Evolutionary conservation across 768 basidiomycete species (phyloP), one percentile per base, ranked within the genome.

Genomic region (Collybiopsis luxurians): DNA sequence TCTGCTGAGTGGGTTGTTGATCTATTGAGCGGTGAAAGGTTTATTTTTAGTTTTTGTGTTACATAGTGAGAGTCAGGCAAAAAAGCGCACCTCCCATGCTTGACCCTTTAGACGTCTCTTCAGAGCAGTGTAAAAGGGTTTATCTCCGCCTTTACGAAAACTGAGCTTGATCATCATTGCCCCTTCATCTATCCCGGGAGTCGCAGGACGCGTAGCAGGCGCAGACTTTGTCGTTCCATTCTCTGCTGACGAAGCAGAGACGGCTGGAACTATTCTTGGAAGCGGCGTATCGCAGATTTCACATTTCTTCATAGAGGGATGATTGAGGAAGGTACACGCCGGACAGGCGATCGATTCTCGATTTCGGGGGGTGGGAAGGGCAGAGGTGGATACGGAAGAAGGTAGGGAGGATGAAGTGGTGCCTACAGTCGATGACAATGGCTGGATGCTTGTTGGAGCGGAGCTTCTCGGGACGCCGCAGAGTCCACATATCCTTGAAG

Each of bases 321-420:
- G 86, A 70, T 99, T 99, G 12, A 95, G 75, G 68, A 95, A 99
- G 1, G 96, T 98, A 67, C 97, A 99, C 1, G 85, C 86, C 1
- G 86, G 81, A 69, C 96, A 99, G 13, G 88, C 71, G 43, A 89
- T 75, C 31, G 79, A 67, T 2, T 70, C 69, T 17, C 67, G 58
- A 58, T 55, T 45, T 27, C 24, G 19, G 13, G 6, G 9, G 17
- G 7, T 7, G 5, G 60, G 64, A 58, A 62, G 30, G 53, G 73
- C 60, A 24, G 76, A 67, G 5, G 73, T 67, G 1, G 73, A 66
- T 3, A 69, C 69, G 1, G 81, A 76, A 1, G 79, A 57, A 19
- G 76, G 74, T 21, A 80, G 71, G 51, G 59, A 64, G 44, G 64
- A 67, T 53, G 59, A 49, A 61, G 60, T 44, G 65, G 61, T 43